These are phyloP conservation scores for Glutinoglossum americanum DNA, from an alignment of 495 filamentous ascomycete genomes.

Conservation along the genomic window DNA sequence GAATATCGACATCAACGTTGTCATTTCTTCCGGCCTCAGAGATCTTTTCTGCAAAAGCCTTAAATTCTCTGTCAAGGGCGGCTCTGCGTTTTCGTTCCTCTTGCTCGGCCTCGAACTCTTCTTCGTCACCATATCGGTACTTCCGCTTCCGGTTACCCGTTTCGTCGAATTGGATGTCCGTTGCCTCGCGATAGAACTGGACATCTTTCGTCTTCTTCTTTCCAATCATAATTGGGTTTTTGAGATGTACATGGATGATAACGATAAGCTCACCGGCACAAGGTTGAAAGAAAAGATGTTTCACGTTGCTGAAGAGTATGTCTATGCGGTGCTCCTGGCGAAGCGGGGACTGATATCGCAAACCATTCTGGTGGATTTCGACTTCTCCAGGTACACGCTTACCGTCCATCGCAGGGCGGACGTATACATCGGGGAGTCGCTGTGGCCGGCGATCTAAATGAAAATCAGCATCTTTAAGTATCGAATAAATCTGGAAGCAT, in stretches of 20 bases:
- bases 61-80: slow-evolving; percentile 86
- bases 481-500: slow-evolving; percentile 2
- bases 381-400: slow-evolving; percentile 90
- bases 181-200: slow-evolving; percentile 95
- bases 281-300: slow-evolving; percentile 97
- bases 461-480: slow-evolving; percentile 13
- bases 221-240: slow-evolving; percentile 94
- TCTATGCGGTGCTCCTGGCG: slow-evolving; percentile 67
- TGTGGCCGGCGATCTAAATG: slow-evolving; percentile 59
- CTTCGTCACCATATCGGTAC: slow-evolving; percentile 95
- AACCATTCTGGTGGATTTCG: slow-evolving; percentile 96
- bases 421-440: slow-evolving; percentile 73
- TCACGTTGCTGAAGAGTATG: slow-evolving; percentile 93
- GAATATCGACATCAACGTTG: slow-evolving; percentile 73
- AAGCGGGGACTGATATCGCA: slow-evolving; percentile 80
- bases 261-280: slow-evolving; percentile 91
- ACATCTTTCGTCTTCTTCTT: slow-evolving; percentile 98
- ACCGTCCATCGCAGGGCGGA: slow-evolving; percentile 83
- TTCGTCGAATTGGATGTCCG: slow-evolving; percentile 97
- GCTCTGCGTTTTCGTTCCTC: slow-evolving; percentile 81
- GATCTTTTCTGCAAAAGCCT: slow-evolving; percentile 93
- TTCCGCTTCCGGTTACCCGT: slow-evolving; percentile 95
- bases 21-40: slow-evolving; percentile 71
- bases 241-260: slow-evolving; percentile 91
- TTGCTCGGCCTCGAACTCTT: slow-evolving; percentile 96